Evolutionary conservation across 495 filamentous ascomycete genomes (phyloP).

Genomic region (Terfezia claveryi): DNA sequence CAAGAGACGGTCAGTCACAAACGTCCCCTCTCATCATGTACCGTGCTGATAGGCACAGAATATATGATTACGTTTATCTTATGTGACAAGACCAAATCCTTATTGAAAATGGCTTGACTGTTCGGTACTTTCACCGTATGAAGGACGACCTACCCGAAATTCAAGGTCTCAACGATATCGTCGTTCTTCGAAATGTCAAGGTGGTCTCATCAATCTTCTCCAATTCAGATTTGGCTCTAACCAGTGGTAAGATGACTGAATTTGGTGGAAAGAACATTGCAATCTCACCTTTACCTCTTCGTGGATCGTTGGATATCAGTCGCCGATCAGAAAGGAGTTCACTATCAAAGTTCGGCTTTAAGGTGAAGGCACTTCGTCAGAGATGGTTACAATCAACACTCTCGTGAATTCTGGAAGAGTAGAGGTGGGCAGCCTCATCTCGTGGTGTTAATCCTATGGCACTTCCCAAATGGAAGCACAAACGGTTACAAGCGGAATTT

Average conservation of each 20-base stretch:
- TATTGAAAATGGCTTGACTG: constrained; percentile 1
- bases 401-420: too few species aligned
- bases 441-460: too few species aligned
- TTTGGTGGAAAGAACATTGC: not conserved
- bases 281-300: not conserved
- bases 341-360: not conserved
- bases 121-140: constrained; percentile 8
- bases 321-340: not conserved
- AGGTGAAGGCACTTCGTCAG: not conserved
- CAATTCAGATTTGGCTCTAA: too few species aligned
- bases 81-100: constrained; percentile 10
- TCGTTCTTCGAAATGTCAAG: constrained; percentile 8
- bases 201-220: not conserved
- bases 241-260: not conserved
- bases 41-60: not conserved
- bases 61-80: constrained; percentile 11
- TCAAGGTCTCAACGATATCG: constrained; percentile 6
- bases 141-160: constrained; percentile 10
- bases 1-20: not conserved
- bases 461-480: too few species aligned
- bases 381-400: too few species aligned
- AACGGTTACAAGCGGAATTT: constrained; percentile 23
- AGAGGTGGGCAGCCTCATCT: too few species aligned
- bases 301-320: constrained; percentile 7
- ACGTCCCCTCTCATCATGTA: too few species aligned